Evolutionary conservation across 345 rosid genomes (phyloP), one percentile per base, ranked within the genome.

Genomic region (Linum tenue): DNA sequence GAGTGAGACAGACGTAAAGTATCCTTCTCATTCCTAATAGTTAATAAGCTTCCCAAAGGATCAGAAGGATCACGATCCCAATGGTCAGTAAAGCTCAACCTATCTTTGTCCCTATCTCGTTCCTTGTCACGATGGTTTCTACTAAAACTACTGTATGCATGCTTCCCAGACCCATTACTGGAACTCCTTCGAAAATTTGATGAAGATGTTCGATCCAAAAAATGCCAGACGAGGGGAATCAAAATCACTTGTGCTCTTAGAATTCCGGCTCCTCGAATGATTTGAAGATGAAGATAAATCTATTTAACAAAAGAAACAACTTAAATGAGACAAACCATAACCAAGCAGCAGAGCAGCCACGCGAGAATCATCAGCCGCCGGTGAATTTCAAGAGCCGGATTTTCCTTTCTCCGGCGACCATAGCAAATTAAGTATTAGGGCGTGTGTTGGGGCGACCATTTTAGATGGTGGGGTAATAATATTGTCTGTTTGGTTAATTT

Each of bases 101-200:
- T 84, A 55, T 84, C 95, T 62, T 82, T 90, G 38, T 85, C 97
- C 69, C 90, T 85, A 62, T 76, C 84, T 42, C 91, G 83, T 60
- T 85, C 95, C 75, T 81, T 90, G 60, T 85, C 90, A 8, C 88
- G 86, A 64, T 86, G 85, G 73, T 74, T 82, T 78, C 89, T 85
- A 75, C 73, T 84, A 78, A 90, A 90, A 78, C 86, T 90, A 83
- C 87, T 83, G 78, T 90, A 90, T 66, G 95, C 85, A 77, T 87
- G 82, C 67, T 86, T 90, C 63, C 81, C 78, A 74, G 88, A 80
- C 56, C 92, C 97, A 82, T 86, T 90, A 71, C 77, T 82, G 76
- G 80, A 73, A 78, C 75, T 85, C 78, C 92, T 80, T 55, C 87
- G 75, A 15, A 90, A 76, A 78, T 84, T 87, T 37, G 89, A 82